Evolutionary conservation across 2,329 filamentous ascomycete genomes (phyloP), one percentile per base, ranked within the genome.

Genomic region (Claviceps digitariae): DNA sequence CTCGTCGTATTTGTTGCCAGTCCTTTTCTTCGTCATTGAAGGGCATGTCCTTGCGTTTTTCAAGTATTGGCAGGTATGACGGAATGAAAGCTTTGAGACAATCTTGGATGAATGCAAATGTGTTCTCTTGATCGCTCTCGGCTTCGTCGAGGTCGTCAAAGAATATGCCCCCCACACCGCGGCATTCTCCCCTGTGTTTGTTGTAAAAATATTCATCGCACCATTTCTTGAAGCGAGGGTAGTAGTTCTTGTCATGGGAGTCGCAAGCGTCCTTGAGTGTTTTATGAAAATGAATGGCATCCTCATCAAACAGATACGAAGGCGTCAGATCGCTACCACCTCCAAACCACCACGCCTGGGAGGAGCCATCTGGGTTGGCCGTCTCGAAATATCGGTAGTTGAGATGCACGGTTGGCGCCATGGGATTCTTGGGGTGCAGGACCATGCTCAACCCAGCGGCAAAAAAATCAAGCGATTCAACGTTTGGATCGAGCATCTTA

Each of bases 361-460:
- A 84, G 59, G 77, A 86, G 45, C 87, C 89, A 61, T 91, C 85
- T 9, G 86, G 80, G 62, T 91, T 86, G 56, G 87, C 86, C 1
- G 93, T 98, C 74, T 98, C 93, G 65, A 98, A 98, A 72, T 98
- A 98, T 54, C 93, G 83, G 75, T 97, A 97, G 75, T 98, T 98
- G 61, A 98, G 78, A 69, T 98, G 93, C 20, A 98, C 93, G 0
- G 93, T 98, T 0, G 93, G 93, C 8, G 91, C 91, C 85, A 95
- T 95, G 48, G 93, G 93, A 70, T 98, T 98, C 62, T 82, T 78
- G 2, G 93, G 93, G 68, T 98, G 93, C 51, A 97, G 75, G 27
- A 98, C 91, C 68, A 98, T 78, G 64, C 90, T 95, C 52, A 98
- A 75, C 5, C 93, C 93, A 1, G 91, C 87, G 21, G 91, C 93